Percentiles rank a stretch among this genome's conserved stretches.
phyloP scores from a whole-genome alignment of 371 early-diverging fungal genomes.

The Apophysomyces ossiformis region DNA sequence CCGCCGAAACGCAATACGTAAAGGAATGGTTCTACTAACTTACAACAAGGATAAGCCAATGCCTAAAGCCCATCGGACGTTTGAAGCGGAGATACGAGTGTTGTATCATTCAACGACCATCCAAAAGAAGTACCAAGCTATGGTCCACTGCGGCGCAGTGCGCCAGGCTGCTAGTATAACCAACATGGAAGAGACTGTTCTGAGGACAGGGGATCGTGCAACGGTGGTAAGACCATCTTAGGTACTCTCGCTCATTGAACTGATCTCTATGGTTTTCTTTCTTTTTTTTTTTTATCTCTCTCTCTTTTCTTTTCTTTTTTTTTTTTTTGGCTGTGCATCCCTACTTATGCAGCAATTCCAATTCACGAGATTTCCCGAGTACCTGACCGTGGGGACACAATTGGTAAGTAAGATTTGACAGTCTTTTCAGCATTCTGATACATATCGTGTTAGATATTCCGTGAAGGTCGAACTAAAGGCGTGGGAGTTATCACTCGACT shows the following conservation, averaged over 20 bases:
- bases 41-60: slow-evolving; percentile 59
- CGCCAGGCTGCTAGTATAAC: slow-evolving; percentile 88
- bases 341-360: slow-evolving; percentile 54
- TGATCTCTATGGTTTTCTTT: slow-evolving; percentile 23
- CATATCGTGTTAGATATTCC: slow-evolving; percentile 58
- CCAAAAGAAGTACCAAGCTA: slow-evolving; percentile 87
- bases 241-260: background rate
- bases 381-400: slow-evolving; percentile 73
- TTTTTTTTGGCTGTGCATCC: background rate
- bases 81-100: slow-evolving; percentile 91
- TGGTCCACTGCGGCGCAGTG: slow-evolving; percentile 92
- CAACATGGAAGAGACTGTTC: slow-evolving; percentile 69
- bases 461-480: slow-evolving; percentile 92
- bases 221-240: slow-evolving; percentile 55
- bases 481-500: slow-evolving; percentile 82
- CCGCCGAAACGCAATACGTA: slow-evolving; percentile 76
- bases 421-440: background rate
- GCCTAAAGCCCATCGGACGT: slow-evolving; percentile 73
- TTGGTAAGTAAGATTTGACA: slow-evolving; percentile 51
- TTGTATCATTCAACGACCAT: slow-evolving; percentile 94
- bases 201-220: slow-evolving; percentile 91
- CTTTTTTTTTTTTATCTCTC: background rate
- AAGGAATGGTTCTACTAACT: slow-evolving; percentile 87
- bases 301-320: slow-evolving; percentile 21
- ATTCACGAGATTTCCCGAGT: slow-evolving; percentile 87